A percentile compares a stretch with the other conserved stretches of the same genome.
Conservation (phyloP, 352 stramenopile species). For the Phytophthora fragariae region DNA sequence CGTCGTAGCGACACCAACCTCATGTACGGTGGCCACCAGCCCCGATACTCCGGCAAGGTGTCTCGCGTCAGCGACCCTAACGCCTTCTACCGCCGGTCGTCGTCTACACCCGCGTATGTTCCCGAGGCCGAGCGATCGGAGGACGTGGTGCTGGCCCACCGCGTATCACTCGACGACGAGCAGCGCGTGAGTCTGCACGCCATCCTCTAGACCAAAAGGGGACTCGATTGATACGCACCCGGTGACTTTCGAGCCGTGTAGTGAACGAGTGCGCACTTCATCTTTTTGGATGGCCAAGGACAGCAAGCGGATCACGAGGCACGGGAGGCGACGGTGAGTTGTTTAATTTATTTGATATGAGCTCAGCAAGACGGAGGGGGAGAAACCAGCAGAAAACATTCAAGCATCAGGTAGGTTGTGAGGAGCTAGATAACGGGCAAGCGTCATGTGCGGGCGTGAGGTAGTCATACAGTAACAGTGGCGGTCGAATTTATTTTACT, state of each 20-base stretch:
- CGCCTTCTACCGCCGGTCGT: slow-evolving; percentile 53
- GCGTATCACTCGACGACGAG: slow-evolving; percentile 66
- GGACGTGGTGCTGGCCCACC: slow-evolving; percentile 66
- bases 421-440: slow-evolving; percentile 21
- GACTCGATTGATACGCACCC: slow-evolving; percentile 10
- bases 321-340: slow-evolving; percentile 21
- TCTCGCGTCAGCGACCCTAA: slow-evolving; percentile 56
- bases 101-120: slow-evolving; percentile 40
- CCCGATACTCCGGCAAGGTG: slow-evolving; percentile 37
- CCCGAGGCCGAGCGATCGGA: slow-evolving; percentile 47
- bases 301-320: slow-evolving; percentile 8
- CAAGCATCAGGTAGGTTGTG: slow-evolving; percentile 24
- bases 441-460: neutral
- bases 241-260: slow-evolving; percentile 3
- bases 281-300: slow-evolving; percentile 12
- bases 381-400: slow-evolving; percentile 29
- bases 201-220: slow-evolving; percentile 54
- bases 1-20: slow-evolving; percentile 47
- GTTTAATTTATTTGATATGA: slow-evolving; percentile 57
- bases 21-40: slow-evolving; percentile 38
- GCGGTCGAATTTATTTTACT: neutral
- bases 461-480: slow-evolving; percentile 19
- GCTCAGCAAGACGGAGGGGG: slow-evolving; percentile 23
- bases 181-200: slow-evolving; percentile 71
- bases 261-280: slow-evolving; percentile 17